A percentile compares a stretch with the other conserved stretches of the same genome.
phyloP scores from a whole-genome alignment of 2,329 filamentous ascomycete genomes.

The Fusarium nygamai region DNA sequence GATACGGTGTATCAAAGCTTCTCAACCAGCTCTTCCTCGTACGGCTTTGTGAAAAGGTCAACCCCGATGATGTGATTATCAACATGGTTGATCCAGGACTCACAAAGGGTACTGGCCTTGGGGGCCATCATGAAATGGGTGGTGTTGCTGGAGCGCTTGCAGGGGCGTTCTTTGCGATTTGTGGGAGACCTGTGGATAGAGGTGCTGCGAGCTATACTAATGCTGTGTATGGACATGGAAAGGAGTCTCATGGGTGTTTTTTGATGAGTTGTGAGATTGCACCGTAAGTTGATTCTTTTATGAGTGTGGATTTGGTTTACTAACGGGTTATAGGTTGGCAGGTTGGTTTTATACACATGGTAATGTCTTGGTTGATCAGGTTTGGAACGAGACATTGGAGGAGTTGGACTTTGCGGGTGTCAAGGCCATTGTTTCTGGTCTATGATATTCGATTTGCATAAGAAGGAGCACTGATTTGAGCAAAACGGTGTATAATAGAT shows the following conservation, averaged over 20 bases:
- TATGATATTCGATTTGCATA: neutral
- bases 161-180: slow-evolving; percentile 20
- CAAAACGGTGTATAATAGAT: neutral
- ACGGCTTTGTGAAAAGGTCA: slow-evolving; percentile 50
- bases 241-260: slow-evolving; percentile 62
- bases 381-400: slow-evolving; percentile 33
- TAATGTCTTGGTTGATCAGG: slow-evolving; percentile 8
- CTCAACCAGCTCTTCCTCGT: slow-evolving; percentile 49
- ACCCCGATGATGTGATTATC: slow-evolving; percentile 47
- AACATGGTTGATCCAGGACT: slow-evolving; percentile 51
- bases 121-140: slow-evolving; percentile 15
- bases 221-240: slow-evolving; percentile 56
- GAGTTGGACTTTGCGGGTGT: slow-evolving; percentile 12
- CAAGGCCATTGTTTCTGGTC: slow-evolving; percentile 3
- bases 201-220: slow-evolving; percentile 61
- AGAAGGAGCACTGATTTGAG: too few species aligned
- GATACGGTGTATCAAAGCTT: slow-evolving; percentile 47
- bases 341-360: slow-evolving; percentile 30
- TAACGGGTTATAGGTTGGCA: slow-evolving; percentile 9
- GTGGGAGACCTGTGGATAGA: slow-evolving; percentile 47
- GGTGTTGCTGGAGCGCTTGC: slow-evolving; percentile 3
- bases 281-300: slow-evolving; percentile 18
- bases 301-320: fast-evolving
- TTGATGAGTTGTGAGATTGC: slow-evolving; percentile 56
- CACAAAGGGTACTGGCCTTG: slow-evolving; percentile 40